Base-by-base conservation (phyloP, 306 rosid genomes). In the Datisca glomerata region DNA sequence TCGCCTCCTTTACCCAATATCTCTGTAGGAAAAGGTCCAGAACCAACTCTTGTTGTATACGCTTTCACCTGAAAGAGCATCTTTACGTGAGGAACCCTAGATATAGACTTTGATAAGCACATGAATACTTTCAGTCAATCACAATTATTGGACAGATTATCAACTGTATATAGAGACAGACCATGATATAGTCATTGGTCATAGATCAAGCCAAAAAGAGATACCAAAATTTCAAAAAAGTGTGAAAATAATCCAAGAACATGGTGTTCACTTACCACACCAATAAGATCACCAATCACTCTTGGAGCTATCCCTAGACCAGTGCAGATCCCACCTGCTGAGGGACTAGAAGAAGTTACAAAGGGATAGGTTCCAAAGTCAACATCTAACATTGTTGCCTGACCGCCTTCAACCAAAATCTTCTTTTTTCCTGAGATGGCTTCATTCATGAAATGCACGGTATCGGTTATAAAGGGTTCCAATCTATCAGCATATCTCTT, bases 331-430 rank as follows among this genome's bases (percentile, higher is more conserved):
- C 98, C 98, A 32, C 98, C 95, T 3, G 96, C 98, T 4, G 95
- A 89, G 27, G 98, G 96, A 64, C 81, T 84, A n/a, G 98, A 89
- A 14, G 98, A 89, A 56, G 93, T 89, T 34, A 89, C 96, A 66
- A 80, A 89, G 8, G 95, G 98, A 44, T 89, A 89, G 9, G 98
- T 89, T 47, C 98, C 98, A 64, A 89, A 89, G 71, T 89, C 98
- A 53, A 89, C 59, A 57, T 89, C 98, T 65, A 89, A 59, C 93
- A 89, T 89, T 40, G 95, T 70, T 44, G 98, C 95, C 56, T 89
- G 98, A 47, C 98, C 93, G 36, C 98, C 98, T 75, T 89, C 98
- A 24, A 89, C 95, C 81, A 89, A 64, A 67, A 80, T 68, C 62
- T 75, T 83, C 76, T 75, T 89, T 67, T 80, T 70, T 13, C 71